Conservation (phyloP, 2,329 filamentous ascomycete species). For the Thelonectria olida region DNA sequence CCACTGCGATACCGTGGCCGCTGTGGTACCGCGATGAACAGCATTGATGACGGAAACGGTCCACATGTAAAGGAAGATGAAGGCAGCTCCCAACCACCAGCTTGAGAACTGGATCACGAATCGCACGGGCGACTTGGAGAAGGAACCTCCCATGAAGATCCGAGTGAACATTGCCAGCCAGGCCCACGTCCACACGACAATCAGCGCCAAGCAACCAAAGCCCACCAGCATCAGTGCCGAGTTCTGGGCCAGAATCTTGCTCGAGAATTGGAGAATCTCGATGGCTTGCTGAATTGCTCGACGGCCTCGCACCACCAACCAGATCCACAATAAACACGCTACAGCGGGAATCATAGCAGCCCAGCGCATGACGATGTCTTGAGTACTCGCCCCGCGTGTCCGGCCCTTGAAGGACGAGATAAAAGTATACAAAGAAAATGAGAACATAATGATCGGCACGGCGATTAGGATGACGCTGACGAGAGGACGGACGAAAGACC, state of each 20-base stretch:
- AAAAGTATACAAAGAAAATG: constrained; percentile 91
- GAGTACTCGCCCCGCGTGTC: constrained; percentile 78
- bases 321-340: constrained; percentile 81
- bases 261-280: constrained; percentile 90
- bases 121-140: constrained; percentile 66
- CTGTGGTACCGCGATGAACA: constrained; percentile 89
- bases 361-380: constrained; percentile 91
- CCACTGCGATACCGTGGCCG: constrained; percentile 97
- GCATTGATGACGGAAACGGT: constrained; percentile 87
- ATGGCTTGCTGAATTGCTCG: constrained; percentile 84
- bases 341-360: constrained; percentile 79
- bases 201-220: constrained; percentile 76
- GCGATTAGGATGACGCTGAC: constrained; percentile 83
- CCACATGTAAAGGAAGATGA: constrained; percentile 96
- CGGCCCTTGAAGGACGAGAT: constrained; percentile 86
- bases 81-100: constrained; percentile 95
- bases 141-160: constrained; percentile 92
- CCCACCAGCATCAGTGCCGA: constrained; percentile 86
- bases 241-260: constrained; percentile 85
- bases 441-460: constrained; percentile 85
- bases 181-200: constrained; percentile 91
- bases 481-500: constrained; percentile 87
- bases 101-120: constrained; percentile 89
- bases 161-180: constrained; percentile 98
- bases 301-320: constrained; percentile 82